Conservation (phyloP, 176 grass and related monocot genomes). For the Chloris gayana region DNA sequence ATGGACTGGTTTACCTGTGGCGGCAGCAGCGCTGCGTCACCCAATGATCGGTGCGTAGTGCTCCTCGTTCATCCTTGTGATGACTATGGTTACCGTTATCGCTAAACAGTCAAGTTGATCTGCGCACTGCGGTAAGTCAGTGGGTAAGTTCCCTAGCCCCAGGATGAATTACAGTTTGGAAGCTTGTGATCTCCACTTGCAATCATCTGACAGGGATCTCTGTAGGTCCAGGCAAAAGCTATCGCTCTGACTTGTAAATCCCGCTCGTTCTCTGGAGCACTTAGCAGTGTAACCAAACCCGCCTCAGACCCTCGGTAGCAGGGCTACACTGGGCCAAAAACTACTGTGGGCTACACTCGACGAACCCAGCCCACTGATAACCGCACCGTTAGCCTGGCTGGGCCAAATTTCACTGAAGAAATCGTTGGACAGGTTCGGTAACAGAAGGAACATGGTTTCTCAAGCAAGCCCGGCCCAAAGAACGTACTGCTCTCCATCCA, state of each 20-base stretch:
- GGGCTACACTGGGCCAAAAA: background rate
- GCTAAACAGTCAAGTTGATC: background rate
- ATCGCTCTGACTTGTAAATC: background rate
- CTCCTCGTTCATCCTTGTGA: background rate
- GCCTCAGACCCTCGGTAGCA: too few relatives aligned
- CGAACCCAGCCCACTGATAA: background rate
- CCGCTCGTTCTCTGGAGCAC: background rate
- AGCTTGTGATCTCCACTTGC: background rate
- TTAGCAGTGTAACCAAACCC: too few relatives aligned
- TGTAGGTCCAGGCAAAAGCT: background rate
- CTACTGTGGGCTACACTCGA: background rate
- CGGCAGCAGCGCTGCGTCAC: background rate
- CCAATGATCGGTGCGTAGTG: background rate
- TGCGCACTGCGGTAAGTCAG: background rate
- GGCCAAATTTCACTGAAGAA: background rate
- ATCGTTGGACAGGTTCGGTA: background rate
- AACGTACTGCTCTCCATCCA: too few relatives aligned
- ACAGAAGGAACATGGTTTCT: background rate
- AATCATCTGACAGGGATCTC: background rate
- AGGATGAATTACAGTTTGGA: conserved; percentile 4
- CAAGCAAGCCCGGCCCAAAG: background rate
- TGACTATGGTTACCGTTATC: background rate
- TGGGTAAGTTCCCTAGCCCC: background rate
- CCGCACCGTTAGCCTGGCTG: too few relatives aligned
- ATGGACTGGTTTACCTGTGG: background rate